Conservation (phyloP, 2,329 filamentous ascomycete genomes). For the Metarhizium anisopliae region DNA sequence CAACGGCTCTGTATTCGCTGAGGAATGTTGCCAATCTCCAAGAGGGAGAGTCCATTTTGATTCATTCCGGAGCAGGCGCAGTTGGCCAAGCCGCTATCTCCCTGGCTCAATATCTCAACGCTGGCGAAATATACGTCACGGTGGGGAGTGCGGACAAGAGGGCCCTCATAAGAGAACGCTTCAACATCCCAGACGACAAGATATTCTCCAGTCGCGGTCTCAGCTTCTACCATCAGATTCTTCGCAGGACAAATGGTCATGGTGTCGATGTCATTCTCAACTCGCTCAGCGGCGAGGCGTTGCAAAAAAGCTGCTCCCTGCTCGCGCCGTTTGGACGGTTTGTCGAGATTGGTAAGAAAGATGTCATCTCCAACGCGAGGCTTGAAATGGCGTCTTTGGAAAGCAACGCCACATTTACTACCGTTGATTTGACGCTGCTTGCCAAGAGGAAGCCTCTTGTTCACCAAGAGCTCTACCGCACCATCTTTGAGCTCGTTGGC, state of each 20-base stretch:
- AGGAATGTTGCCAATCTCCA: conserved; percentile 16
- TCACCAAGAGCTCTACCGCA: conserved; percentile 11
- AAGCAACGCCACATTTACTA: conserved; percentile 35
- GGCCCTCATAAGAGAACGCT: conserved; percentile 19
- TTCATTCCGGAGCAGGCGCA: conserved; percentile 21
- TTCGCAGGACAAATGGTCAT: conserved; percentile 25
- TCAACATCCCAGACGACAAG: conserved; percentile 24
- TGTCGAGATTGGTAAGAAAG: conserved; percentile 33
- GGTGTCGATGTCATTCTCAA: conserved; percentile 65
- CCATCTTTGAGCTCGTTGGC: too few species aligned
- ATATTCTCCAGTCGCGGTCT: conserved; percentile 19
- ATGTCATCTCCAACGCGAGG: conserved; percentile 28
- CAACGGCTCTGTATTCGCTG: conserved; percentile 10
- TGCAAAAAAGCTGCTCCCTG: conserved; percentile 33
- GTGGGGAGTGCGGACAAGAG: conserved; percentile 20
- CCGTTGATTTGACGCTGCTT: conserved; percentile 36
- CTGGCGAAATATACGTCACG: conserved; percentile 19
- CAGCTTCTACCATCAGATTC: conserved; percentile 12
- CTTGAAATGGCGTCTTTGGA: conserved; percentile 41
- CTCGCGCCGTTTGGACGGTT: conserved; percentile 37
- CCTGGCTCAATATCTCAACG: conserved; percentile 14
- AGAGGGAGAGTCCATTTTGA: conserved; percentile 21
- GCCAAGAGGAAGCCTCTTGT: conserved; percentile 31
- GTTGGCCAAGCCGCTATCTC: conserved; percentile 20
- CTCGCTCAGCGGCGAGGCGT: conserved; percentile 31